These are phyloP conservation scores for Globisporangium barbulae DNA, from an alignment of 352 stramenopile genomes.

Conservation along the genomic window DNA sequence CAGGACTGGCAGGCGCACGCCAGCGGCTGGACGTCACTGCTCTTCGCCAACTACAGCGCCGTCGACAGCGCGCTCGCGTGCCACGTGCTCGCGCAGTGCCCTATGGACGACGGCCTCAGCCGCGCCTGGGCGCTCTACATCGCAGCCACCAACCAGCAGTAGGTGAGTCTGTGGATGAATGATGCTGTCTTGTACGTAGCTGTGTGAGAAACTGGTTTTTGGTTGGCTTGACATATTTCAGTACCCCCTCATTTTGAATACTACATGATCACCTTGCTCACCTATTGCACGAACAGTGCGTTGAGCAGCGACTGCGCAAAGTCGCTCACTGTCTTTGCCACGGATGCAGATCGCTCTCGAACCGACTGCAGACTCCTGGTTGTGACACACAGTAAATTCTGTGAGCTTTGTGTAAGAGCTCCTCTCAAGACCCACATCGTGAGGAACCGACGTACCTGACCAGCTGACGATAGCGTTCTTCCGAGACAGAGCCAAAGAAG, in stretches of 20 bases:
- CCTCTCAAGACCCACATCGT: not conserved
- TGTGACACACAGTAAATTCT: not conserved
- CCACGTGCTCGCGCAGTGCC: constrained; percentile 34
- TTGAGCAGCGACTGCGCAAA: constrained; percentile 56
- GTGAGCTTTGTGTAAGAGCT: constrained; percentile 6
- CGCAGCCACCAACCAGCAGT: constrained; percentile 28
- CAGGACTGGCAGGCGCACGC: constrained; percentile 44
- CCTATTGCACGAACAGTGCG: constrained; percentile 7
- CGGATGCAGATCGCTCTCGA: constrained; percentile 23
- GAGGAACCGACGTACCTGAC: constrained; percentile 23
- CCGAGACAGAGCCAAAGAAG: constrained; percentile 29
- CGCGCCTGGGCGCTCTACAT: constrained; percentile 66
- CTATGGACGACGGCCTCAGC: constrained; percentile 72
- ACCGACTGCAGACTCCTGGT: constrained; percentile 35
- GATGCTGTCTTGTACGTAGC: not conserved
- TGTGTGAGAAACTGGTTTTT: not conserved
- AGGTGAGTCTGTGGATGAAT: not conserved
- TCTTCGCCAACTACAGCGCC: constrained; percentile 58
- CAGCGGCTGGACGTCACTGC: constrained; percentile 53
- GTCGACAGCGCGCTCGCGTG: constrained; percentile 36
- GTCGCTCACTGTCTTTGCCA: constrained; percentile 25
- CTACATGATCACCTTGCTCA: not conserved
- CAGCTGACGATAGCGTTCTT: constrained; percentile 23
- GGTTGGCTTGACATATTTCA: not conserved
- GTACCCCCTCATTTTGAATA: not conserved